These are phyloP conservation scores for Trichophyton equinum DNA, from an alignment of 2,329 filamentous ascomycete species.

Conservation along the genomic window DNA sequence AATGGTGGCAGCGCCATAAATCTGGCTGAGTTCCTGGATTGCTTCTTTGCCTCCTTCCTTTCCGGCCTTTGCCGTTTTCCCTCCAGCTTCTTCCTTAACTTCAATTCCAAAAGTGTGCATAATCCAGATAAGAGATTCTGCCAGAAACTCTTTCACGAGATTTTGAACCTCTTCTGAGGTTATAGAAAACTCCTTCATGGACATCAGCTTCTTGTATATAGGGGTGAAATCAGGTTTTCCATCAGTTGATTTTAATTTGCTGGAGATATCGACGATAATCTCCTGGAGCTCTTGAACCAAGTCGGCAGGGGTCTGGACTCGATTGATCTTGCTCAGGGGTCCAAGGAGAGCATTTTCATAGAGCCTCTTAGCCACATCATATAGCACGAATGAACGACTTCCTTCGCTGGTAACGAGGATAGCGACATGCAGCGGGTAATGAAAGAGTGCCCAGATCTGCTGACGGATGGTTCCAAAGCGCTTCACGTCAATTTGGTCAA, in stretches of 20 bases:
- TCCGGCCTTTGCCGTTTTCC: not conserved
- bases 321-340: not conserved
- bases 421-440: constrained; percentile 52
- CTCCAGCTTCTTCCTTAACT: not conserved
- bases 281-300: constrained; percentile 5
- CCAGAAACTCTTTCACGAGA: constrained; percentile 3
- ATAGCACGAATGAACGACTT: constrained; percentile 37
- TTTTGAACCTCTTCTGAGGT: not conserved
- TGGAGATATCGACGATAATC: constrained; percentile 2
- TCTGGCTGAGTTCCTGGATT: not conserved
- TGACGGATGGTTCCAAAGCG: constrained; percentile 43
- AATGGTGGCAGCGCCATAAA: not conserved
- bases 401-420: constrained; percentile 53
- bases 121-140: constrained; percentile 7
- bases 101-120: constrained; percentile 11
- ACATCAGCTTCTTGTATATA: constrained; percentile 7
- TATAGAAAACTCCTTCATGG: not conserved
- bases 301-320: not conserved
- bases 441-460: constrained; percentile 38
- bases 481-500: constrained; percentile 39
- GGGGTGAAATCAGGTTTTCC: constrained; percentile 8
- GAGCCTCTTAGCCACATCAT: constrained; percentile 25
- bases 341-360: not conserved
- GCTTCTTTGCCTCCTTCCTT: not conserved
- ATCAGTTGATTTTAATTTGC: constrained; percentile 3